phyloP scores from a whole-genome alignment of 306 rosid genomes.

The Pterocarpus macrocarpus region DNA sequence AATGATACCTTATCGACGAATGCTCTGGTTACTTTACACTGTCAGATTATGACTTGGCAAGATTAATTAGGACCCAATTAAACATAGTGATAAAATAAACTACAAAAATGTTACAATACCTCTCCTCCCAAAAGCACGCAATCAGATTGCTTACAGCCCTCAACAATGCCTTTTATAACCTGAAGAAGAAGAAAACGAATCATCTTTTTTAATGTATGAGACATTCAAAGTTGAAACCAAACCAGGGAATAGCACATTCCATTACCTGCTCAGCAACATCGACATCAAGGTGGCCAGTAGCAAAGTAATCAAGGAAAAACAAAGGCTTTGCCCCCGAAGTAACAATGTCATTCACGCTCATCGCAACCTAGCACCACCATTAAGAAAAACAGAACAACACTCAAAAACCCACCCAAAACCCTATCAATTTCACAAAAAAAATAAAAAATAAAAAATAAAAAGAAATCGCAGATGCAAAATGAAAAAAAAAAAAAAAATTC shows the following conservation, averaged over 20 bases:
- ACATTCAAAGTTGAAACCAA: slow-evolving; percentile 7
- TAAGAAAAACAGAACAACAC: not conserved
- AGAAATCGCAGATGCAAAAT: not conserved
- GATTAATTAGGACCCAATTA: not conserved
- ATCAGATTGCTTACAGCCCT: slow-evolving; percentile 92
- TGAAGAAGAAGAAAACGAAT: slow-evolving; percentile 33
- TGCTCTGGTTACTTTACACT: not conserved
- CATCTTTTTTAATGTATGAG: not conserved
- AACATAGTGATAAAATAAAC: not conserved
- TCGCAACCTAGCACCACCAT: slow-evolving; percentile 72
- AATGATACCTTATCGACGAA: not conserved
- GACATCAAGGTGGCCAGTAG: slow-evolving; percentile 88
- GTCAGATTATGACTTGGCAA: slow-evolving; percentile 17
- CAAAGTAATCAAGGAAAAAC: slow-evolving; percentile 95
- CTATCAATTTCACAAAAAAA: not conserved
- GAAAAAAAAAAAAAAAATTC: not conserved
- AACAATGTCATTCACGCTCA: slow-evolving; percentile 95
- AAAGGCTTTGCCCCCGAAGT: slow-evolving; percentile 96
- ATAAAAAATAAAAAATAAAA: not conserved
- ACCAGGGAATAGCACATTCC: slow-evolving; percentile 12
- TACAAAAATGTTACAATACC: slow-evolving; percentile 58
- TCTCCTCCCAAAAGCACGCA: slow-evolving; percentile 93
- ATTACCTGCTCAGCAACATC: slow-evolving; percentile 92
- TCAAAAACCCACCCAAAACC: slow-evolving; percentile 30
- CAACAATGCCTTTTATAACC: slow-evolving; percentile 93